Percentiles rank a stretch among this genome's conserved stretches.
These are phyloP conservation scores for Cladosporium sp. DNA, from an alignment of 2,329 filamentous ascomycete species.

Conservation along the genomic window DNA sequence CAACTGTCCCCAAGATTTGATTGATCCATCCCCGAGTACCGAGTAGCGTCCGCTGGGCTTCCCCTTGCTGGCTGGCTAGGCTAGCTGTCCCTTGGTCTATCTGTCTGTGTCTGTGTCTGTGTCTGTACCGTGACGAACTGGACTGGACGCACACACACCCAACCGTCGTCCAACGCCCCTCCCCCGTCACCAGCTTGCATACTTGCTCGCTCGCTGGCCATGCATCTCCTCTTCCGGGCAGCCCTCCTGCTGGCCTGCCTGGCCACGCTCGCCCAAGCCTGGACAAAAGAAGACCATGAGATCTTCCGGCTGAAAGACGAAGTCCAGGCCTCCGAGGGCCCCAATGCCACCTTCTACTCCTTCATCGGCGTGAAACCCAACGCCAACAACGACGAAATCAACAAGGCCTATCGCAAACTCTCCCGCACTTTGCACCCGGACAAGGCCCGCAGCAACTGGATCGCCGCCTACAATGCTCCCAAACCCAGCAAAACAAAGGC, in stretches of 20 bases:
- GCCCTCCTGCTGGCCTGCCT: constrained; percentile 65
- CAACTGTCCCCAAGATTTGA: too few relatives aligned
- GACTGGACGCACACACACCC: neutral
- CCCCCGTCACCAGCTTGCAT: neutral
- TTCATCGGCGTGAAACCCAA: constrained; percentile 72
- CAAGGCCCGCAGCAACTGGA: constrained; percentile 84
- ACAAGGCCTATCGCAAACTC: constrained; percentile 88
- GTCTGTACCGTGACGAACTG: constrained; percentile 1
- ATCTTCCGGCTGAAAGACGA: constrained; percentile 96
- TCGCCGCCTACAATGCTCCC: constrained; percentile 60
- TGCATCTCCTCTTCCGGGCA: constrained; percentile 63
- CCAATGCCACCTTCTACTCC: constrained; percentile 84
- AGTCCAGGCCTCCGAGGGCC: constrained; percentile 67
- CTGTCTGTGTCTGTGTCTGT: too few relatives aligned
- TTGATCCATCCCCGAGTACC: too few relatives aligned
- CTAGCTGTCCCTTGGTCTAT: too few relatives aligned
- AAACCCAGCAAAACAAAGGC: constrained; percentile 30
- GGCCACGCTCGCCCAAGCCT: constrained; percentile 64
- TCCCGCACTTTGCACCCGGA: constrained; percentile 82
- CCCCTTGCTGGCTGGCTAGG: too few relatives aligned
- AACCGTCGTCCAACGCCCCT: neutral
- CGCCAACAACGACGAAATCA: constrained; percentile 81
- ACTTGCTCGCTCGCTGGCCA: constrained; percentile 34
- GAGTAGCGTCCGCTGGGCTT: too few relatives aligned
- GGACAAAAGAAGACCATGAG: constrained; percentile 94